phyloP scores from a whole-genome alignment of 352 stramenopile genomes.

The Globisporangium cederbergense region DNA sequence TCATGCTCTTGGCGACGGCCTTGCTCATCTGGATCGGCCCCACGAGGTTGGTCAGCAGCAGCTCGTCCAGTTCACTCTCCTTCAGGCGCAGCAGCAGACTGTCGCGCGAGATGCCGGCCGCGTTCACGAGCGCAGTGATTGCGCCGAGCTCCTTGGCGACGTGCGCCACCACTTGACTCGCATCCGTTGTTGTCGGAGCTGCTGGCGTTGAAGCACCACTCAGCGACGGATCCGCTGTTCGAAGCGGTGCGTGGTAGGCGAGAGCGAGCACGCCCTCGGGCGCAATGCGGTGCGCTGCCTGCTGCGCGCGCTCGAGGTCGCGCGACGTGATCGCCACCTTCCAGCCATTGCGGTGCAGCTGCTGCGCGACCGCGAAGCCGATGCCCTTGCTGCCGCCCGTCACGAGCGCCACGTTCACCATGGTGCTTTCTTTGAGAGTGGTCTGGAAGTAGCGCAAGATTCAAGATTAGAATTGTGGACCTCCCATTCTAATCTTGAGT shows the following conservation, averaged over 20 bases:
- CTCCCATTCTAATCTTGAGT: too few relatives aligned
- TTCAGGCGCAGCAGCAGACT: slow-evolving; percentile 66
- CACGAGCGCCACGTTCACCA: slow-evolving; percentile 44
- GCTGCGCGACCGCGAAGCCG: slow-evolving; percentile 62
- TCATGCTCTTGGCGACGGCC: slow-evolving; percentile 72
- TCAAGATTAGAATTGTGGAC: too few relatives aligned
- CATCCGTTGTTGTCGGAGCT: slow-evolving; percentile 13
- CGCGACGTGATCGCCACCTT: slow-evolving; percentile 71
- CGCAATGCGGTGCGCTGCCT: slow-evolving; percentile 45
- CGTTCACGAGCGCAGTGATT: slow-evolving; percentile 69
- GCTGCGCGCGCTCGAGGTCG: slow-evolving; percentile 43
- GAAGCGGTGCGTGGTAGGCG: slow-evolving; percentile 51
- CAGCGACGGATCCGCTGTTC: not conserved
- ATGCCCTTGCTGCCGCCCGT: slow-evolving; percentile 81
- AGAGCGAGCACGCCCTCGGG: slow-evolving; percentile 37
- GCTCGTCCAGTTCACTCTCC: slow-evolving; percentile 55
- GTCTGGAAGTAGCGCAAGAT: too few relatives aligned
- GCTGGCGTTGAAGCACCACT: not conserved
- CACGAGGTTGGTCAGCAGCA: slow-evolving; percentile 75
- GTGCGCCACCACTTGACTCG: slow-evolving; percentile 37
- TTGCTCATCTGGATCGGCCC: slow-evolving; percentile 72
- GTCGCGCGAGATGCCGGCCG: slow-evolving; percentile 66
- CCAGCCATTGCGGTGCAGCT: slow-evolving; percentile 65
- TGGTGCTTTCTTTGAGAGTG: not conserved
- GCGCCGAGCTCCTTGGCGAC: slow-evolving; percentile 35